Percentiles rank a stretch among this genome's conserved stretches.
phyloP scores from a whole-genome alignment of 1,284 basidiomycete species.

The Ustilago crameri region DNA sequence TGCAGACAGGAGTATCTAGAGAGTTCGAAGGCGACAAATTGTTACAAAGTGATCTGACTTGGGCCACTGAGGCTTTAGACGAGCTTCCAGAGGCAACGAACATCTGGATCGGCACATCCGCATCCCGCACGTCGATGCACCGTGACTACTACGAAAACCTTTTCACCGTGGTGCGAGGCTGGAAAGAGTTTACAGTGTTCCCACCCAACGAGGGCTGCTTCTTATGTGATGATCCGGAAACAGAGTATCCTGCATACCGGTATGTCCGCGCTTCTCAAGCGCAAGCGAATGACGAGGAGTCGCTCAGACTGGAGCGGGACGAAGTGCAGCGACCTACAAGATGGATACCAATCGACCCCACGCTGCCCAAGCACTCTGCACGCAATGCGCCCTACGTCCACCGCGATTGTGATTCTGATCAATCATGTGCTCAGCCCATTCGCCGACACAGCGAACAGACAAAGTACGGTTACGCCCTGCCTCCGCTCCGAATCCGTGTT shows the following conservation, averaged over 20 bases:
- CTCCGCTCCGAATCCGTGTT: slow-evolving; percentile 53
- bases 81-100: slow-evolving; percentile 58
- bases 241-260: slow-evolving; percentile 25
- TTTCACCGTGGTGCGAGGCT: slow-evolving; percentile 56
- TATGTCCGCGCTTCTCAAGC: slow-evolving; percentile 5
- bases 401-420: slow-evolving; percentile 23
- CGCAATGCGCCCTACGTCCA: slow-evolving; percentile 46
- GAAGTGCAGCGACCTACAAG: slow-evolving; percentile 32
- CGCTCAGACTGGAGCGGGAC: slow-evolving; percentile 22
- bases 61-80: slow-evolving; percentile 57
- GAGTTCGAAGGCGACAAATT: too few species aligned
- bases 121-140: slow-evolving; percentile 46
- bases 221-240: slow-evolving; percentile 51
- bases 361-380: slow-evolving; percentile 23
- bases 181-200: slow-evolving; percentile 60
- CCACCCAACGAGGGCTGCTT: slow-evolving; percentile 55
- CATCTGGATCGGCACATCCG: slow-evolving; percentile 58
- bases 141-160: slow-evolving; percentile 65
- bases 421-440: neutral
- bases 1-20: neutral
- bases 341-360: slow-evolving; percentile 62
- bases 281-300: neutral
- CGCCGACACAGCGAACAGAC: slow-evolving; percentile 18
- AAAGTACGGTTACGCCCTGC: slow-evolving; percentile 49
- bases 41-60: slow-evolving; percentile 29